Conservation (phyloP, 1,284 basidiomycete species). For the Ceratobasidium sp. region DNA sequence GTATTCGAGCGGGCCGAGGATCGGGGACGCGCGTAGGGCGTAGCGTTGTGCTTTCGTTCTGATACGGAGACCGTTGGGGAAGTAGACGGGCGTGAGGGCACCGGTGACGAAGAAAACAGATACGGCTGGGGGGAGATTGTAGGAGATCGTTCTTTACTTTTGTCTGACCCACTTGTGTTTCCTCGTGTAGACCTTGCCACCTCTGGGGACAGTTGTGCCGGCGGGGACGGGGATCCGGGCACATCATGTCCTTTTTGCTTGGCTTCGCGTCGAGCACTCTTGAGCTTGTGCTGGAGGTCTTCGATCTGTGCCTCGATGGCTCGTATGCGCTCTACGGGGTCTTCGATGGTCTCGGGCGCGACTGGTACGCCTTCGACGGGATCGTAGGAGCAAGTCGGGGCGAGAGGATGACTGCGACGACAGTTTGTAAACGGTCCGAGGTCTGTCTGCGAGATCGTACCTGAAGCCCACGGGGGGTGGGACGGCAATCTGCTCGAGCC, state of each 20-base stretch:
- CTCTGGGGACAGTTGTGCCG: constrained; percentile 19
- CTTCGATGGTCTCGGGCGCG: constrained; percentile 67
- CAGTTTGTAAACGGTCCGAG: neutral
- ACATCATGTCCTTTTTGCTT: constrained; percentile 51
- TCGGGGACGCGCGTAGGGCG: constrained; percentile 36
- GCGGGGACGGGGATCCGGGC: constrained; percentile 22
- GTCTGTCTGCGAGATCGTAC: constrained; percentile 71
- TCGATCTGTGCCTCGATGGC: constrained; percentile 81
- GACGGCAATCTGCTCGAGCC: constrained; percentile 45
- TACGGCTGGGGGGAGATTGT: constrained; percentile 43
- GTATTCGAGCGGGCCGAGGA: constrained; percentile 12
- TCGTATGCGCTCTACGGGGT: constrained; percentile 77
- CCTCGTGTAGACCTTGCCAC: constrained; percentile 40
- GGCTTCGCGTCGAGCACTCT: constrained; percentile 57
- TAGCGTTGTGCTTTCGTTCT: constrained; percentile 40
- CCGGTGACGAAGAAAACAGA: constrained; percentile 39
- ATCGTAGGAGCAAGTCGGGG: constrained; percentile 83
- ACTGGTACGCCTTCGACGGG: constrained; percentile 83
- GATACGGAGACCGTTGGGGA: constrained; percentile 40
- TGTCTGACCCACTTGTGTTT: constrained; percentile 42
- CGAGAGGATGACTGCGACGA: constrained; percentile 72
- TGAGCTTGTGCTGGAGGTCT: constrained; percentile 72
- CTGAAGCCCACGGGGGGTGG: constrained; percentile 56
- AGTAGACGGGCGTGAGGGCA: constrained; percentile 43
- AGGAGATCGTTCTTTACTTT: constrained; percentile 41